Conservation (phyloP, 1,284 basidiomycete species). For the Erythrobasidium hasegawianum region DNA sequence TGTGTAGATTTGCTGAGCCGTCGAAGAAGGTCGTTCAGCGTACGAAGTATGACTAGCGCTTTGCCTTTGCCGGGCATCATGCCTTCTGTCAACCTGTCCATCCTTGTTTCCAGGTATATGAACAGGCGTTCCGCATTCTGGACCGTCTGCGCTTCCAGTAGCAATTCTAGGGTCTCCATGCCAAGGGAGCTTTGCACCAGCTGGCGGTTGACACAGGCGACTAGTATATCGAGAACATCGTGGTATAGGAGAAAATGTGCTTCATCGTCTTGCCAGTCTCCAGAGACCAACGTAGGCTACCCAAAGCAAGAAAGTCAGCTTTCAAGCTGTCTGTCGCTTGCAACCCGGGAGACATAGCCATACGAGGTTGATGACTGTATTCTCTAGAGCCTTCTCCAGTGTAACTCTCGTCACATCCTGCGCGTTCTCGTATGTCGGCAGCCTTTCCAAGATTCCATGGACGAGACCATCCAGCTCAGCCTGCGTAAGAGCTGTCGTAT, state of each 20-base stretch:
- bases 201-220: slow-evolving; percentile 63
- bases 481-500: slow-evolving; percentile 2
- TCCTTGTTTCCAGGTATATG: slow-evolving; percentile 72
- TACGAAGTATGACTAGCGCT: slow-evolving; percentile 73
- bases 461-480: slow-evolving; percentile 14
- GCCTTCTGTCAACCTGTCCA: slow-evolving; percentile 62
- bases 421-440: slow-evolving; percentile 25
- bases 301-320: not conserved
- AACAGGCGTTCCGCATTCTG: slow-evolving; percentile 74
- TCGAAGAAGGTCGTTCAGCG: slow-evolving; percentile 77
- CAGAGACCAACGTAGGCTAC: slow-evolving; percentile 18
- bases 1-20: slow-evolving; percentile 68
- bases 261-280: slow-evolving; percentile 21
- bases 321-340: no score
- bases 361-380: slow-evolving; percentile 34
- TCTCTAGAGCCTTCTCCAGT: slow-evolving; percentile 35
- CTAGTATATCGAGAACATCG: slow-evolving; percentile 63
- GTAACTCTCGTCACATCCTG: slow-evolving; percentile 26
- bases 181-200: slow-evolving; percentile 56
- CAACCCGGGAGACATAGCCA: not conserved
- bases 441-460: slow-evolving; percentile 14
- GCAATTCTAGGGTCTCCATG: slow-evolving; percentile 65
- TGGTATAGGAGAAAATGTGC: slow-evolving; percentile 27
- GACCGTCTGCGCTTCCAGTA: slow-evolving; percentile 76
- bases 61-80: slow-evolving; percentile 82